Conservation (phyloP, 441 rosid species). For the Caryocar brasiliense region DNA sequence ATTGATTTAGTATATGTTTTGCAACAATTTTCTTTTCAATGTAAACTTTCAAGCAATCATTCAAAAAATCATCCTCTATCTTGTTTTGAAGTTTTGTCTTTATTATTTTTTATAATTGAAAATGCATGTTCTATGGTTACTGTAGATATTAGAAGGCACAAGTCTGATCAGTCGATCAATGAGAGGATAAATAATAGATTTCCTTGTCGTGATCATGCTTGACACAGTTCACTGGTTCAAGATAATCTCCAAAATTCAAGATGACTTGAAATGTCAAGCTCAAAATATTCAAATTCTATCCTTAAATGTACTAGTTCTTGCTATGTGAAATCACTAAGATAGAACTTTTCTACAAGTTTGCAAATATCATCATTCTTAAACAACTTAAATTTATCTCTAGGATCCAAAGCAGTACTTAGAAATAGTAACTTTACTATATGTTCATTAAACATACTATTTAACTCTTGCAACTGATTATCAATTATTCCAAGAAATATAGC, state of each 20-base stretch:
- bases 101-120: not conserved
- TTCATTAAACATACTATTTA: not conserved
- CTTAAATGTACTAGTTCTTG: not conserved
- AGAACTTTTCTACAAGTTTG: not conserved
- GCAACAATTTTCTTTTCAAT: not conserved
- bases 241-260: not conserved
- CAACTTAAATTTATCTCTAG: not conserved
- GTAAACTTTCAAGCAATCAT: not conserved
- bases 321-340: not conserved
- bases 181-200: not conserved
- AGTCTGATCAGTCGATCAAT: not conserved
- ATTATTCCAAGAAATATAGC: not conserved
- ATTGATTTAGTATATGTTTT: no score
- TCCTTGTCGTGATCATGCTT: not conserved
- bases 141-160: not conserved
- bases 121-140: not conserved
- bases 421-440: not conserved
- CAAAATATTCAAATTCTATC: not conserved
- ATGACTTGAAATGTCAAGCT: not conserved
- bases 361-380: not conserved
- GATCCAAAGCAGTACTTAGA: not conserved
- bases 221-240: not conserved
- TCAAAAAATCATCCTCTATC: not conserved
- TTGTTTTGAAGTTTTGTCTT: constrained; percentile 5
- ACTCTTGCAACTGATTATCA: not conserved